Evolutionary conservation across 805 yeast genomes (phyloP).

Genomic region (Lipomyces kockii): DNA sequence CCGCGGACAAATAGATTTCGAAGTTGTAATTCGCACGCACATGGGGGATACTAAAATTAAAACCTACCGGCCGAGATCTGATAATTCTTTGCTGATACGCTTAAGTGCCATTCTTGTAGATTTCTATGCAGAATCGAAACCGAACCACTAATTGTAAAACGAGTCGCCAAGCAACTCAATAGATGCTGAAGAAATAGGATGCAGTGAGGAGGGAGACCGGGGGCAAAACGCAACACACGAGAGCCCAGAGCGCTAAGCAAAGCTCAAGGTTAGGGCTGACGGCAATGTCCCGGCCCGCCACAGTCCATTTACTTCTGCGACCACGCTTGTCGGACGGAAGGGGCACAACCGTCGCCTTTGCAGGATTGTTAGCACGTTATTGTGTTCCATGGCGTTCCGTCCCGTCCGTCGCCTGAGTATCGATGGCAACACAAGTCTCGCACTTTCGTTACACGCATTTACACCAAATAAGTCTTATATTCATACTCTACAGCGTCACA

Average conservation of each 20-base stretch:
- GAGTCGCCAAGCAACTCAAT: background rate
- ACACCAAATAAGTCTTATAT: background rate
- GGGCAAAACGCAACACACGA: constrained; percentile 3
- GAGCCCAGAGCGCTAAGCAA: background rate
- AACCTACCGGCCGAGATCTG: constrained; percentile 90
- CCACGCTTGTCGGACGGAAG: background rate
- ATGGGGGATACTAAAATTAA: constrained; percentile 4
- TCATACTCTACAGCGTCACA: background rate
- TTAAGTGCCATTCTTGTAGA: constrained; percentile 69
- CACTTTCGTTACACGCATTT: too few relatives aligned
- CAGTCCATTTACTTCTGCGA: background rate
- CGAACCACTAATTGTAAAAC: background rate
- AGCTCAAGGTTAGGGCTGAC: background rate
- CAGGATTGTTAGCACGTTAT: background rate
- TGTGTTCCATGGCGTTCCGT: constrained; percentile 25
- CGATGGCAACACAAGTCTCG: too few relatives aligned
- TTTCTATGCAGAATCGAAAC: background rate
- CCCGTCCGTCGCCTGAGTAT: background rate
- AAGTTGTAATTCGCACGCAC: background rate
- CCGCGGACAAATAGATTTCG: background rate
- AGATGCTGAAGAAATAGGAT: constrained; percentile 1
- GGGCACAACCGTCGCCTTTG: constrained; percentile 14
- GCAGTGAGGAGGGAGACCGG: constrained; percentile 1
- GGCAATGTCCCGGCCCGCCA: background rate
- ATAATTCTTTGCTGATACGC: constrained; percentile 94